Evolutionary conservation across 2,329 filamentous ascomycete genomes (phyloP).

Genomic region (Phaeomoniella chlamydospora): DNA sequence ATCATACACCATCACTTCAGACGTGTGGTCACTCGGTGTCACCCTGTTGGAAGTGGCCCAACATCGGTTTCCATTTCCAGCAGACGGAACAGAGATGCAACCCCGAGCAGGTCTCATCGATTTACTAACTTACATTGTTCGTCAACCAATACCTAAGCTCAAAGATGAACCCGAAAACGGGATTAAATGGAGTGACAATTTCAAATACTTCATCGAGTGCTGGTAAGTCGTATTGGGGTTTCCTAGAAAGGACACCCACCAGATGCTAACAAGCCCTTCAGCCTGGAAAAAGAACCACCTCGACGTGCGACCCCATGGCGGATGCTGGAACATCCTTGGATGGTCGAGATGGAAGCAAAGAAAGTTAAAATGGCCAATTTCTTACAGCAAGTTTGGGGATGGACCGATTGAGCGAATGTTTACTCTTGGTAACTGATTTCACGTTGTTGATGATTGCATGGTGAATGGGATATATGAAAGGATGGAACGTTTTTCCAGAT

Average conservation of each 20-base stretch:
- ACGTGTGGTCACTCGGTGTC: slow-evolving; percentile 95
- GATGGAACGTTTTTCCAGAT: too few relatives aligned
- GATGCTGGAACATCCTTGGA: slow-evolving; percentile 98
- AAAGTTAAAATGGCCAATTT: slow-evolving; percentile 97
- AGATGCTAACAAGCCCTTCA: slow-evolving; percentile 21
- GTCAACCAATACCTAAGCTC: slow-evolving; percentile 84
- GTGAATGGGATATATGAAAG: too few relatives aligned
- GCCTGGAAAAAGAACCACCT: slow-evolving; percentile 82
- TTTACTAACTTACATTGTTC: slow-evolving; percentile 90
- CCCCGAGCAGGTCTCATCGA: slow-evolving; percentile 87
- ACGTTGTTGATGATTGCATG: too few relatives aligned
- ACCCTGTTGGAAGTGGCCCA: slow-evolving; percentile 98
- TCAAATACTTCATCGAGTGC: slow-evolving; percentile 99
- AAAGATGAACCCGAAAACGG: slow-evolving; percentile 86
- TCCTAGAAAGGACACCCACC: not conserved
- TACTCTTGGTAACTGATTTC: too few relatives aligned
- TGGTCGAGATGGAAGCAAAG: slow-evolving; percentile 89
- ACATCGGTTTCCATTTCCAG: slow-evolving; percentile 94
- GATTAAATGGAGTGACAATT: slow-evolving; percentile 91
- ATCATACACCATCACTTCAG: slow-evolving; percentile 95
- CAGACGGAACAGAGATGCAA: slow-evolving; percentile 90
- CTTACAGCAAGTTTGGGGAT: slow-evolving; percentile 90
- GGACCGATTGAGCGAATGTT: slow-evolving; percentile 48
- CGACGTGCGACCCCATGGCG: slow-evolving; percentile 90
- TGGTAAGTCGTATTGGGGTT: slow-evolving; percentile 51